A percentile compares a stretch with the other conserved stretches of the same genome.
phyloP scores from a whole-genome alignment of 2,329 filamentous ascomycete species.

The Trichophyton mentagrophytes region DNA sequence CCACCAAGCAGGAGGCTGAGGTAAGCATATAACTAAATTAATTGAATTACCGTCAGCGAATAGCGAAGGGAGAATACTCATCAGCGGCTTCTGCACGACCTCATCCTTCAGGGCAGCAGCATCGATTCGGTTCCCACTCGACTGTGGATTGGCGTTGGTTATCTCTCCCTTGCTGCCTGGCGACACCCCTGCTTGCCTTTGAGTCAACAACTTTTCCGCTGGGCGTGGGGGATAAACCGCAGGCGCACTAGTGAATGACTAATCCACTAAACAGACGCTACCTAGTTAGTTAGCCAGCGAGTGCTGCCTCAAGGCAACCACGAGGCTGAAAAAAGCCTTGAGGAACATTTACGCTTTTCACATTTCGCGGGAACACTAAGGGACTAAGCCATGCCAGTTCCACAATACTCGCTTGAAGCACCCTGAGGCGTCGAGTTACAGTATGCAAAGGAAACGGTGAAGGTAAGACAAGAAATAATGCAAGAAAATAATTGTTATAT shows the following conservation, averaged over 20 bases:
- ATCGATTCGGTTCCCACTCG: background rate
- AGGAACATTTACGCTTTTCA: background rate
- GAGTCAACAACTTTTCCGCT: background rate
- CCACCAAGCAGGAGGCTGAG: background rate
- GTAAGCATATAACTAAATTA: too few relatives aligned
- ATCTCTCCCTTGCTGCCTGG: background rate
- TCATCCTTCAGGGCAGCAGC: background rate
- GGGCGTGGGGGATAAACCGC: background rate
- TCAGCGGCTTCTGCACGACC: background rate
- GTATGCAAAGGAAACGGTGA: background rate
- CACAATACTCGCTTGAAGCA: background rate
- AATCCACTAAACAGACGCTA: background rate
- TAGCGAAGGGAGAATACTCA: background rate
- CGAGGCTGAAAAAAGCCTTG: slow-evolving; percentile 2
- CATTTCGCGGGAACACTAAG: background rate
- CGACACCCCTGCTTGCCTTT: background rate
- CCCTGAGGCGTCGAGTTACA: background rate
- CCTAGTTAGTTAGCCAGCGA: too few relatives aligned
- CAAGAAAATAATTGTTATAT: background rate
- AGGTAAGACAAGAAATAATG: background rate
- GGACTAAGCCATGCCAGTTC: background rate
- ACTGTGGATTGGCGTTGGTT: background rate
- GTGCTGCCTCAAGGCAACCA: slow-evolving; percentile 1
- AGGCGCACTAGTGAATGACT: background rate
- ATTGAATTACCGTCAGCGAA: background rate